A percentile compares a stretch with the other conserved stretches of the same genome.
These are phyloP conservation scores for Bonia amplexicaulis DNA, from an alignment of 176 grass and related monocot species.

Conservation along the genomic window DNA sequence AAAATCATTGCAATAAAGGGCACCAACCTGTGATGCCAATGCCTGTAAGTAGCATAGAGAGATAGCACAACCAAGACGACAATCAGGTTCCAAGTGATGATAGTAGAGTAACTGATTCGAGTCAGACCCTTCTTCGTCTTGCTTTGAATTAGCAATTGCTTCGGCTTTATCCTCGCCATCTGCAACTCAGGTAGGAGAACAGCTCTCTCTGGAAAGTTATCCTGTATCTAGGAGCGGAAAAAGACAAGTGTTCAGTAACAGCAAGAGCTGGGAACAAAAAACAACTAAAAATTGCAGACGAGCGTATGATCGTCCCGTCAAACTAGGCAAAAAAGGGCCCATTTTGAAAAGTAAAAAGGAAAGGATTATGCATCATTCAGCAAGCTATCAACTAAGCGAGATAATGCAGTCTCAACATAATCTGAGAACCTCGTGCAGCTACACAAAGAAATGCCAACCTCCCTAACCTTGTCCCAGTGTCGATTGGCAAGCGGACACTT, in stretches of 20 bases:
- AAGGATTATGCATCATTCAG: not conserved
- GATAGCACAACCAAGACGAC: slow-evolving; percentile 59
- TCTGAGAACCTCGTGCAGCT: not conserved
- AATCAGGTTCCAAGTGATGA: slow-evolving; percentile 57
- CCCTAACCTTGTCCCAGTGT: not conserved
- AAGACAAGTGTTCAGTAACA: not conserved
- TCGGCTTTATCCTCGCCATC: slow-evolving; percentile 78
- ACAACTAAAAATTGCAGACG: not conserved
- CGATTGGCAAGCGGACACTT: not conserved
- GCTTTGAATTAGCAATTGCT: slow-evolving; percentile 73
- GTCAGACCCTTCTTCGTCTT: slow-evolving; percentile 64
- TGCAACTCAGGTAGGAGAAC: not conserved
- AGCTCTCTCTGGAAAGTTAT: not conserved
- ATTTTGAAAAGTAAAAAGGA: not conserved
- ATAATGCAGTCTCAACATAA: not conserved
- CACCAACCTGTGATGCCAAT: slow-evolving; percentile 55
- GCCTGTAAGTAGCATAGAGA: slow-evolving; percentile 52
- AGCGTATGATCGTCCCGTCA: not conserved
- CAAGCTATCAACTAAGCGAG: not conserved
- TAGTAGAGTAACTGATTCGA: slow-evolving; percentile 55
- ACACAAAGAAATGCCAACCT: not conserved
- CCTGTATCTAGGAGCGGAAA: not conserved
- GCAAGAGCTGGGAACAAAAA: not conserved
- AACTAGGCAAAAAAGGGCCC: not conserved
- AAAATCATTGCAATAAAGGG: slow-evolving; percentile 1